Percentiles rank a stretch among this genome's conserved stretches.
Evolutionary conservation across 2,329 filamentous ascomycete species (phyloP).

Genomic region (Juglanconis juglandina): DNA sequence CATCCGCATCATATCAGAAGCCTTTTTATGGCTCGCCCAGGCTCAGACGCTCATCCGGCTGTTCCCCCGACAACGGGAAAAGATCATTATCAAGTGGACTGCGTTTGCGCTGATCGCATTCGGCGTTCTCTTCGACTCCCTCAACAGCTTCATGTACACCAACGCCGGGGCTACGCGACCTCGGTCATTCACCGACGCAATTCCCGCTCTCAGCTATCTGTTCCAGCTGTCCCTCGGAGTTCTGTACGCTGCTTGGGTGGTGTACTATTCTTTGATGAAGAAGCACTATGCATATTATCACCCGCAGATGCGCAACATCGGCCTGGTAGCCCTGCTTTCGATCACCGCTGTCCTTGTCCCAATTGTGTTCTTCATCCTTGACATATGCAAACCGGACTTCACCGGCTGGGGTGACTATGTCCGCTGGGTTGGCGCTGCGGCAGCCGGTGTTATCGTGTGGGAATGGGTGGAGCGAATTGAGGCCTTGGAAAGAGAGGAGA

Average conservation of each 20-base stretch:
- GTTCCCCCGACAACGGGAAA: slow-evolving; percentile 94
- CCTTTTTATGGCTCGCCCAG: slow-evolving; percentile 95
- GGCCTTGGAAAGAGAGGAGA: slow-evolving; percentile 85
- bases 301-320: slow-evolving; percentile 84
- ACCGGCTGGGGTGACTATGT: slow-evolving; percentile 95
- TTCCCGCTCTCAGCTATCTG: slow-evolving; percentile 86
- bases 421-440: slow-evolving; percentile 90
- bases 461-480: slow-evolving; percentile 97
- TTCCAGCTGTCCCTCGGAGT: slow-evolving; percentile 85
- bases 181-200: slow-evolving; percentile 78
- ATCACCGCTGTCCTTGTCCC: slow-evolving; percentile 80
- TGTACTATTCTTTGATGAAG: slow-evolving; percentile 91
- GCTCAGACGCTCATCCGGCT: slow-evolving; percentile 94
- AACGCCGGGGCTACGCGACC: slow-evolving; percentile 57
- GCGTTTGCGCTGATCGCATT: slow-evolving; percentile 90
- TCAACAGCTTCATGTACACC: slow-evolving; percentile 75
- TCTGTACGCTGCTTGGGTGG: slow-evolving; percentile 87
- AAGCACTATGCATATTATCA: slow-evolving; percentile 89
- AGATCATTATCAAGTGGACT: slow-evolving; percentile 98
- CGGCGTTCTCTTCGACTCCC: slow-evolving; percentile 83
- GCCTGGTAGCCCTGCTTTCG: slow-evolving; percentile 74
- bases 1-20: slow-evolving; percentile 89
- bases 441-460: slow-evolving; percentile 95
- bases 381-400: slow-evolving; percentile 80
- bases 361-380: slow-evolving; percentile 88